Base-by-base conservation (phyloP, 768 basidiomycete genomes). In the Naganishia friedmannii region DNA sequence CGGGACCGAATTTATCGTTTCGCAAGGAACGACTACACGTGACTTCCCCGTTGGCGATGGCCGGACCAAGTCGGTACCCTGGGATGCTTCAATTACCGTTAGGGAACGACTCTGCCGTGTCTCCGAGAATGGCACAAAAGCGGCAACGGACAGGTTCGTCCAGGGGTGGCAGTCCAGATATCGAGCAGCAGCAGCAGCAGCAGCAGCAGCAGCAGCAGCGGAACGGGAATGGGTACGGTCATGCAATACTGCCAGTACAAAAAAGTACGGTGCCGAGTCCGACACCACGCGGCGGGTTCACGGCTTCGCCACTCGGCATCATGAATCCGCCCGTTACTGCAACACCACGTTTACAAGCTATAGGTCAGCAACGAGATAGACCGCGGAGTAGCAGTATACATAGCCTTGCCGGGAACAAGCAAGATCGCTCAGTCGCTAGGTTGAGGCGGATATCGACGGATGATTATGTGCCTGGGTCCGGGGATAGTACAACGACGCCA, bases 51-150 rank as follows among this genome's bases (percentile, higher is more conserved):
- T 21, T 45, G n/a, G 39, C 60, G n/a, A 17, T 45, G 7, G 39
- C 42, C 3, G 60, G 60, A 17, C 60, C 60, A 6, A 63, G 60
- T 29, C 15, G 39, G 32, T 63, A 63, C 23, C 60, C 60, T 45
- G 60, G 60, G 12, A 63, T 63, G 60, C 42, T 63, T 3, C 60
- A 63, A 23, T 42, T 63, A 7, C 42, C 42, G 34, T 37, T 12
- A 42, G 42, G 34, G 34, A n/a, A 5, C 15, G 42, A 42, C 7
- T 34, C 34, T 63, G n/a, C 42, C 4, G n/a, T 0, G 23, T 63
- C 60, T n/a, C 60, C 60, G 13, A 42, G 28, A 10, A 63, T 42
- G 8, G 37, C 29, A 3, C 39, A n/a, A n/a, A n/a, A n/a, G n/a
- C 37, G 42, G 28, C 60, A 42, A 0, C 60, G 60, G 9, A 45